Conservation (phyloP, 352 stramenopile genomes). For the Phytophthora meadii region DNA sequence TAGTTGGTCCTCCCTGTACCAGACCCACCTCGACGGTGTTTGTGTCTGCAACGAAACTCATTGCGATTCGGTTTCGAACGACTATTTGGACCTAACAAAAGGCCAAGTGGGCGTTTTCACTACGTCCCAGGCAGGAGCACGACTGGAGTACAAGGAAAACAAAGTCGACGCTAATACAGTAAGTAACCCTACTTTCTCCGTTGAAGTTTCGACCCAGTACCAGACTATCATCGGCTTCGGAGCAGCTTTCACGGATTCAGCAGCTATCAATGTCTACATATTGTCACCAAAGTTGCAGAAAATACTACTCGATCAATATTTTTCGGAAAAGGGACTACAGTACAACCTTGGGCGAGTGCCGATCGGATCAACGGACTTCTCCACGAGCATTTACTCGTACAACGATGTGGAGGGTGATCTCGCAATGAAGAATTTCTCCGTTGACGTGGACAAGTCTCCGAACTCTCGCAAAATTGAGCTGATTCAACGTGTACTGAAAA, state of each 20-base stretch:
- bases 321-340: conserved; percentile 66
- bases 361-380: conserved; percentile 90
- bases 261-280: conserved; percentile 83
- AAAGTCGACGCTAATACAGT: conserved; percentile 25
- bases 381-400: conserved; percentile 85
- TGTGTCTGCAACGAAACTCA: conserved; percentile 61
- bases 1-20: conserved; percentile 30
- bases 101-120: conserved; percentile 51
- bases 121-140: conserved; percentile 52
- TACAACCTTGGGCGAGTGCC: conserved; percentile 86
- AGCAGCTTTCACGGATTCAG: conserved; percentile 88
- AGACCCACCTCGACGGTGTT: conserved; percentile 54
- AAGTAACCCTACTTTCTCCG: conserved; percentile 45
- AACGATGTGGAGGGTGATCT: conserved; percentile 78
- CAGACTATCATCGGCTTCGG: conserved; percentile 90
- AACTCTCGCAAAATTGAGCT: conserved; percentile 74
- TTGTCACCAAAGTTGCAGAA: conserved; percentile 64
- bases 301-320: conserved; percentile 83
- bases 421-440: conserved; percentile 84
- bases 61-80: conserved; percentile 61
- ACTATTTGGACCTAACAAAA: conserved; percentile 44
- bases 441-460: conserved; percentile 78
- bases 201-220: conserved; percentile 62
- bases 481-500: conserved; percentile 61
- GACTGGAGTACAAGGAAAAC: conserved; percentile 46